Conservation (phyloP, 2,329 filamentous ascomycete species). For the Nemania bipapillata region DNA sequence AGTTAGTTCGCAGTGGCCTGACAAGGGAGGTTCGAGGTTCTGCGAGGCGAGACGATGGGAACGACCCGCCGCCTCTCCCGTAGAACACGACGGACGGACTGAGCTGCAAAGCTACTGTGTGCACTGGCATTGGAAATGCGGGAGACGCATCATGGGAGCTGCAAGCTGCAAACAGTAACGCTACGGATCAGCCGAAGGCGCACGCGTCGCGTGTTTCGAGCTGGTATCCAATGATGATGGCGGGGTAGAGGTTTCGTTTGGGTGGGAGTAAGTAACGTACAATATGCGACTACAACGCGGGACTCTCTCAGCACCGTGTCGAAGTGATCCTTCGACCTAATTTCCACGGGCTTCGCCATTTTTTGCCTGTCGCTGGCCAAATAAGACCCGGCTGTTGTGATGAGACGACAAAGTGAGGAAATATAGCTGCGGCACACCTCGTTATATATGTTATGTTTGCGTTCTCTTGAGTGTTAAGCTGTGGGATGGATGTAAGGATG, state of each 20-base stretch:
- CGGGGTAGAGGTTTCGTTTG: constrained; percentile 41
- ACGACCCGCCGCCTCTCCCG: not conserved
- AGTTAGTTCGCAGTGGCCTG: constrained; percentile 44
- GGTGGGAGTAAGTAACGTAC: constrained; percentile 64
- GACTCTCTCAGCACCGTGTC: constrained; percentile 74
- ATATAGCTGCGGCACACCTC: constrained; percentile 4
- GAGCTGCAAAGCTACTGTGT: constrained; percentile 3
- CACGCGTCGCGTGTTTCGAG: constrained; percentile 36
- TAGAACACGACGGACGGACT: not conserved
- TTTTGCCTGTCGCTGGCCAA: constrained; percentile 39
- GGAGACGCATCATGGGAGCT: constrained; percentile 8
- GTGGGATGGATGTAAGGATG: not conserved
- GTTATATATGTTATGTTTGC: constrained; percentile 10
- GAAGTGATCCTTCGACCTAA: constrained; percentile 71
- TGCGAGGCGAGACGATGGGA: constrained; percentile 6
- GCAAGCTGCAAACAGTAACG: not conserved
- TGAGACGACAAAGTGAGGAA: not conserved
- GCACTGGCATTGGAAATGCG: not conserved
- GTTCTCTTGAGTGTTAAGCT: not conserved
- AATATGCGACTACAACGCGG: constrained; percentile 85
- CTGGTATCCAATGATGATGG: constrained; percentile 45
- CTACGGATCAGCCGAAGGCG: constrained; percentile 5
- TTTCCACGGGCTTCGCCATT: constrained; percentile 59
- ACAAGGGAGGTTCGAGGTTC: not conserved
- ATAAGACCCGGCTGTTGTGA: not conserved